A percentile compares a stretch with the other conserved stretches of the same genome.
Conservation (phyloP, 2,329 filamentous ascomycete species). For the Scytalidium sp. region DNA sequence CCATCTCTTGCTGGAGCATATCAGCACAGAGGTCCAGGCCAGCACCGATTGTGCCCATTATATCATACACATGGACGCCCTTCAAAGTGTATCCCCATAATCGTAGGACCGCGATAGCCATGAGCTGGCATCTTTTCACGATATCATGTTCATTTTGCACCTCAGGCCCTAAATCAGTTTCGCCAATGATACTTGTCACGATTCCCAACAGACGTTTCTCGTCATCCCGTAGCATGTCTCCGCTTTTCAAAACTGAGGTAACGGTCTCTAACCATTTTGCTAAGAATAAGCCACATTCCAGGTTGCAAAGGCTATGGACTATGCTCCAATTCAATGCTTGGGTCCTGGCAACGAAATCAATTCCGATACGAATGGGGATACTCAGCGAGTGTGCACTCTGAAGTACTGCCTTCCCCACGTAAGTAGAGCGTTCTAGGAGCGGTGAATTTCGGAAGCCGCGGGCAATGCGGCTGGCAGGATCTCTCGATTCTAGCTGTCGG, state of each 20-base stretch:
- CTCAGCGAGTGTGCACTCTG: conserved; percentile 67
- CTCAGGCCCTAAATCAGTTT: conserved; percentile 48
- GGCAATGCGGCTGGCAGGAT: conserved; percentile 38
- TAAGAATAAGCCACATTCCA: conserved; percentile 51
- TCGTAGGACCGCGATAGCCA: conserved; percentile 2
- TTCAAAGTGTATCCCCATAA: conserved; percentile 6
- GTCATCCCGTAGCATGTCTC: conserved; percentile 21
- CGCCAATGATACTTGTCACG: conserved; percentile 56
- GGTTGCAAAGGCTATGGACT: conserved; percentile 58
- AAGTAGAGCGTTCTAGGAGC: conserved; percentile 54
- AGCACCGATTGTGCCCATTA: conserved; percentile 3
- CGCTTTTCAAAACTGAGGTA: neutral
- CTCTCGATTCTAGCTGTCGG: conserved; percentile 61
- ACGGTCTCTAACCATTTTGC: neutral
- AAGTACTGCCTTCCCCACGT: conserved; percentile 60
- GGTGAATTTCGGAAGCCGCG: neutral
- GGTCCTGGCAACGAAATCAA: conserved; percentile 59
- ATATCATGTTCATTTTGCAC: neutral
- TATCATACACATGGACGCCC: conserved; percentile 3
- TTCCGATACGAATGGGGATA: conserved; percentile 60
- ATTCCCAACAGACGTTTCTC: conserved; percentile 54
- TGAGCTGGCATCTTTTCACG: neutral
- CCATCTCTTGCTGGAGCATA: neutral
- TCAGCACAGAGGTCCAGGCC: conserved; percentile 5
- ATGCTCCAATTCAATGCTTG: conserved; percentile 52